phyloP scores from a whole-genome alignment of 208 protist species.

The Leishmania guyanensis region DNA sequence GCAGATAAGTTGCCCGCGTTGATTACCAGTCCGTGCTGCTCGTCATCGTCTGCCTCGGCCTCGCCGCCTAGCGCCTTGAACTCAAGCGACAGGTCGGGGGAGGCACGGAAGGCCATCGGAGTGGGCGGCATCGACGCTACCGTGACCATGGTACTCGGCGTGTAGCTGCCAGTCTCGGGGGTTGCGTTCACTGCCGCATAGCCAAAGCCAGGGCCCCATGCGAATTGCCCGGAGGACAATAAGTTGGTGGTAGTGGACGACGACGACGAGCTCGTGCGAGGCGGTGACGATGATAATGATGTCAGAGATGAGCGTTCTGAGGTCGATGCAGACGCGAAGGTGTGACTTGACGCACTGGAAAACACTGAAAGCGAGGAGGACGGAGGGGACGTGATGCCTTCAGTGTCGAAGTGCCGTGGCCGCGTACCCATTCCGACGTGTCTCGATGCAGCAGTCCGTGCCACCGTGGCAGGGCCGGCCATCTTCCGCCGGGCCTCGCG shows the following conservation, averaged over 20 bases:
- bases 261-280: not conserved
- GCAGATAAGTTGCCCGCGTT: not conserved
- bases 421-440: not conserved
- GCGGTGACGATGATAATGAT: not conserved
- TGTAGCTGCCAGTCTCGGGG: not conserved
- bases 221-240: not conserved
- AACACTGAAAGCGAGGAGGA: not conserved
- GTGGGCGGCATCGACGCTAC: conserved; percentile 12
- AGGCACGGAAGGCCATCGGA: conserved; percentile 6
- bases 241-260: not conserved
- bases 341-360: not conserved
- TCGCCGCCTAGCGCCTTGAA: not conserved
- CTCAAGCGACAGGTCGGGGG: not conserved
- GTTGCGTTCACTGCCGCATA: not conserved
- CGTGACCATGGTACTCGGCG: not conserved
- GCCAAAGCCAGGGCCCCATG: not conserved
- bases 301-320: not conserved
- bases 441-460: not conserved
- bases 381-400: not conserved
- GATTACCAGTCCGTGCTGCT: not conserved
- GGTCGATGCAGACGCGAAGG: not conserved
- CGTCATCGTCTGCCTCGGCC: not conserved
- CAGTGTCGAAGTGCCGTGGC: not conserved
- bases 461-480: not conserved
- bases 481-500: not conserved